Evolutionary conservation across 192 early-diverging fungal genomes (phyloP).

Genomic region (Spizellomyces sp.): DNA sequence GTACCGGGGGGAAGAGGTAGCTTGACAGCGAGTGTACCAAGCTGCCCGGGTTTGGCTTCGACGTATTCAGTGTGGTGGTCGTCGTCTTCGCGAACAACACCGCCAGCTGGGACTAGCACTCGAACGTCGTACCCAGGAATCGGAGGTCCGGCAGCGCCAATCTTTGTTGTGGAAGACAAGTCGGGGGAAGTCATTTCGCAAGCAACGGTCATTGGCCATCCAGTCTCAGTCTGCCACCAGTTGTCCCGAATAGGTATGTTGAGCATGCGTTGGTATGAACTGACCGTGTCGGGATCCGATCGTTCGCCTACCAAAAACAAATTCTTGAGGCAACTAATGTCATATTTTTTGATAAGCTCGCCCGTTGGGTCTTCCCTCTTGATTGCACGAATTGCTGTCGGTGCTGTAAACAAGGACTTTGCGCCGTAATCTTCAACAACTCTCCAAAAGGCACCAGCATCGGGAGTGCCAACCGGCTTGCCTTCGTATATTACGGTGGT

Average conservation of each 20-base stretch:
- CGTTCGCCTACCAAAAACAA: slow-evolving; percentile 84
- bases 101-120: slow-evolving; percentile 44
- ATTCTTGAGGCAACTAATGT: slow-evolving; percentile 63
- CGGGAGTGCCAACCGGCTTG: slow-evolving; percentile 77
- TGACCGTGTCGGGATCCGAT: slow-evolving; percentile 76
- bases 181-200: slow-evolving; percentile 44
- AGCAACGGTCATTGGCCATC: slow-evolving; percentile 78
- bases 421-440: slow-evolving; percentile 77
- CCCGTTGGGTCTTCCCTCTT: slow-evolving; percentile 74
- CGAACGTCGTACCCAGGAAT: slow-evolving; percentile 77
- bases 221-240: slow-evolving; percentile 90
- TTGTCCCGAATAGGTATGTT: slow-evolving; percentile 70
- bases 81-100: slow-evolving; percentile 11
- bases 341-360: slow-evolving; percentile 55
- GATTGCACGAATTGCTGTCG: slow-evolving; percentile 78
- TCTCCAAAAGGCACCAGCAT: slow-evolving; percentile 81
- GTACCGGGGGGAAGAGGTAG: slow-evolving; percentile 80
- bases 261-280: slow-evolving; percentile 49
- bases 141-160: slow-evolving; percentile 78
- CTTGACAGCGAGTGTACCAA: slow-evolving; percentile 78
- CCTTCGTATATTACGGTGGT: slow-evolving; percentile 85
- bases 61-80: slow-evolving; percentile 23
- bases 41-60: slow-evolving; percentile 56
- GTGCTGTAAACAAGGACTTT: slow-evolving; percentile 77
- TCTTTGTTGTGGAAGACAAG: slow-evolving; percentile 30